Conservation (phyloP, 768 basidiomycete genomes). For the Kwoniella sp. region DNA sequence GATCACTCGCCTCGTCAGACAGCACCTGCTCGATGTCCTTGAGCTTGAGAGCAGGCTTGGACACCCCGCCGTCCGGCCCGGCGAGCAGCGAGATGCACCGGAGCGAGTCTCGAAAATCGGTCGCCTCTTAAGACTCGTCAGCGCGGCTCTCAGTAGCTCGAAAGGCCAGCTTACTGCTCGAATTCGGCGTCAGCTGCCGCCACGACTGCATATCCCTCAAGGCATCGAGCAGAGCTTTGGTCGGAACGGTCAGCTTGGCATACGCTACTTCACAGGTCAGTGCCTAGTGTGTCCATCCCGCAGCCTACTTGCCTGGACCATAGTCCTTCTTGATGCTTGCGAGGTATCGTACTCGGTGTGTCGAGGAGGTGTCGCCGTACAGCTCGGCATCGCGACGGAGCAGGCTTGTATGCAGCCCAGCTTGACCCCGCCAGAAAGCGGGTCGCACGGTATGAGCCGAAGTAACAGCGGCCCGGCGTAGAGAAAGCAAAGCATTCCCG, state of each 20-base stretch:
- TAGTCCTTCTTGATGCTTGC: too few species aligned
- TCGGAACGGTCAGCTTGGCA: conserved; percentile 3
- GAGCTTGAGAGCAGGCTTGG: conserved; percentile 22
- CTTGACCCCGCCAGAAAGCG: too few species aligned
- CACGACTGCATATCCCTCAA: conserved; percentile 22
- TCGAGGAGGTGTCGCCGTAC: too few species aligned
- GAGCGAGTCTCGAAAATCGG: conserved; percentile 12
- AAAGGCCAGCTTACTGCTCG: neutral
- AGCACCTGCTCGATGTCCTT: conserved; percentile 38
- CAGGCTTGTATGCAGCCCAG: too few species aligned
- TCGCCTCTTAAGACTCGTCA: conserved; percentile 1
- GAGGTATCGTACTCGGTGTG: too few species aligned
- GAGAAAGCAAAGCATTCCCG: too few species aligned
- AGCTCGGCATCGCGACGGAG: too few species aligned
- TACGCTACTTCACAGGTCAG: conserved; percentile 2
- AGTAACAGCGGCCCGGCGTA: too few species aligned
- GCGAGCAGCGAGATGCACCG: conserved; percentile 30
- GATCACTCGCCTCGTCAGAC: conserved; percentile 31
- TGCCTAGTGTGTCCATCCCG: too few species aligned
- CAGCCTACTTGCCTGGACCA: too few species aligned
- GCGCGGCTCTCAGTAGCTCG: too few species aligned
- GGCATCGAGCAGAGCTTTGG: neutral
- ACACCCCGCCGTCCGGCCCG: conserved; percentile 12
- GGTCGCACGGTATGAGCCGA: too few species aligned
- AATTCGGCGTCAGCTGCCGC: conserved; percentile 12